Percentiles rank a stretch among this genome's conserved stretches.
Conservation (phyloP, 2,329 filamentous ascomycete species). For the Penicillium oxalicum region DNA sequence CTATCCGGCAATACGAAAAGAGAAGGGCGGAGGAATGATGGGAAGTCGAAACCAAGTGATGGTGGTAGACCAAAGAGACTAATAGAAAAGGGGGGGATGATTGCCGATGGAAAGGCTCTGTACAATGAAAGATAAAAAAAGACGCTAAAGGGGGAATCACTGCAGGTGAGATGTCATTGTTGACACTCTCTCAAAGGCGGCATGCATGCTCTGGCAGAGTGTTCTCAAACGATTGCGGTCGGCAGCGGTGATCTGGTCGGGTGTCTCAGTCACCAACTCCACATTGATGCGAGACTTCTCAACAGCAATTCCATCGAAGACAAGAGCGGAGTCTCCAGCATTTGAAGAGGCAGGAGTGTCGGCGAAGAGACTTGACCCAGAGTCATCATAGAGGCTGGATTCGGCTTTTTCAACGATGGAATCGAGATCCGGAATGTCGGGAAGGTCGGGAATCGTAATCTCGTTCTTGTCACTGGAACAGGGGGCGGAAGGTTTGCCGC, state of each 20-base stretch:
- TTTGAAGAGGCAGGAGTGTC: slow-evolving; percentile 43
- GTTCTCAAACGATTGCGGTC: slow-evolving; percentile 31
- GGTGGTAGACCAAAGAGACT: background rate
- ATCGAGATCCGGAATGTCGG: slow-evolving; percentile 13
- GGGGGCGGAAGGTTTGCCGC: slow-evolving; percentile 62
- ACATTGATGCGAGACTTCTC: slow-evolving; percentile 61
- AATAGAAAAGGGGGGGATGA: slow-evolving; percentile 4
- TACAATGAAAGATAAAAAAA: slow-evolving; percentile 18
- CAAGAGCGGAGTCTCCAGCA: slow-evolving; percentile 19
- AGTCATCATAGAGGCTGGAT: slow-evolving; percentile 24
- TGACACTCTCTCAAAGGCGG: slow-evolving; percentile 38
- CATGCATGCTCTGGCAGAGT: slow-evolving; percentile 38
- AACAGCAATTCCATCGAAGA: slow-evolving; percentile 50
- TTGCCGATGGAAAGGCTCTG: slow-evolving; percentile 13
- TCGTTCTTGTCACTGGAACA: slow-evolving; percentile 46
- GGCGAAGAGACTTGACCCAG: slow-evolving; percentile 53
- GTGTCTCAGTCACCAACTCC: slow-evolving; percentile 54
- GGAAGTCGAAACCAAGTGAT: slow-evolving; percentile 10
- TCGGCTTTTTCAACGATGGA: slow-evolving; percentile 10
- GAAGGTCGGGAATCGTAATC: slow-evolving; percentile 43
- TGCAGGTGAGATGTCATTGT: slow-evolving; percentile 36
- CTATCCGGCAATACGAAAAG: too few species aligned
- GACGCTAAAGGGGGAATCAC: slow-evolving; percentile 29
- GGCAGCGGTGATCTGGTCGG: slow-evolving; percentile 20
- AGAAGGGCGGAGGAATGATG: slow-evolving; percentile 6